Percentiles rank a stretch among this genome's conserved stretches.
Evolutionary conservation across 495 filamentous ascomycete genomes (phyloP).

Genomic region (Neurospora africana): DNA sequence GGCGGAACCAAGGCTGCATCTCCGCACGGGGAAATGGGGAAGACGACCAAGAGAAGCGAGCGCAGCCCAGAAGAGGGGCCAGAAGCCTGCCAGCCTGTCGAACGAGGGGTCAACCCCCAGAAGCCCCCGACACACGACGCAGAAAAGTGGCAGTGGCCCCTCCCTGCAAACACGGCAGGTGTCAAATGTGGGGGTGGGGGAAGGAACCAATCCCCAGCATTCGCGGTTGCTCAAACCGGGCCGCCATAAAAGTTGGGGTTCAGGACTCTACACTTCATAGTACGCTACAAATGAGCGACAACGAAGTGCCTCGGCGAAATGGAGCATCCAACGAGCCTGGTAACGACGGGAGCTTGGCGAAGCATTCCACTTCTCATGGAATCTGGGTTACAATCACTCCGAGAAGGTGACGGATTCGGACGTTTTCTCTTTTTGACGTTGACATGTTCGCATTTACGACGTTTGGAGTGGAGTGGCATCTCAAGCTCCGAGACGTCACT

Average conservation of each 20-base stretch:
- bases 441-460: not conserved
- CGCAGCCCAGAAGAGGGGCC: not conserved
- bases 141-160: not conserved
- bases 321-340: not conserved
- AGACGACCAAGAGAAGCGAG: not conserved
- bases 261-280: not conserved
- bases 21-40: not conserved
- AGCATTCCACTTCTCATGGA: not conserved
- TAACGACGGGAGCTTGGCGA: not conserved
- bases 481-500: not conserved
- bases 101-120: not conserved
- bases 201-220: not conserved
- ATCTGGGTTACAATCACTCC: not conserved
- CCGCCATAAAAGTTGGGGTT: not conserved
- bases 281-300: no score
- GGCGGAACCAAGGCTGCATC: not conserved
- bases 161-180: not conserved
- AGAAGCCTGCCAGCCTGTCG: not conserved
- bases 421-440: not conserved
- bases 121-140: not conserved
- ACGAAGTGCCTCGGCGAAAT: not conserved
- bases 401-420: not conserved
- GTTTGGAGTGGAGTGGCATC: not conserved
- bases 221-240: no score
- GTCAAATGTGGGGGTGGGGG: not conserved